A percentile compares a stretch with the other conserved stretches of the same genome.
Conservation (phyloP, 306 rosid species). For the Glycyrrhiza uralensis region DNA sequence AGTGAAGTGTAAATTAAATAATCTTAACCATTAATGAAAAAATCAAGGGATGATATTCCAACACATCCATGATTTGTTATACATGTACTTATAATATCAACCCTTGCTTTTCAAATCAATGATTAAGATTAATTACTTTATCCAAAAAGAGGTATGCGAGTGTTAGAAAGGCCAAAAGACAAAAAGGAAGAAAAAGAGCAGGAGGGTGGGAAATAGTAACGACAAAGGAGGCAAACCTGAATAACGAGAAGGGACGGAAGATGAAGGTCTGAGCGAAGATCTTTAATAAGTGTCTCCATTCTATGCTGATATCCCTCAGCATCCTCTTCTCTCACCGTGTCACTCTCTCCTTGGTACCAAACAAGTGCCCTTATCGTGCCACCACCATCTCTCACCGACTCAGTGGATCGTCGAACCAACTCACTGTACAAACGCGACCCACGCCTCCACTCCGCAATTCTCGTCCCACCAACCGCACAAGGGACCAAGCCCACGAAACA, state of each 20-base stretch:
- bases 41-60: too few relatives aligned
- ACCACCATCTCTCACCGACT: conserved; percentile 25
- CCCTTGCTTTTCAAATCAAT: too few relatives aligned
- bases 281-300: conserved; percentile 37
- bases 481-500: conserved; percentile 59
- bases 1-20: too few relatives aligned
- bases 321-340: conserved; percentile 43
- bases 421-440: conserved; percentile 41
- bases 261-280: conserved; percentile 40
- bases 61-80: too few relatives aligned
- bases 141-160: background rate
- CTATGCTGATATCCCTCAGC: conserved; percentile 35
- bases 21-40: too few relatives aligned
- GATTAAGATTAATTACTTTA: too few relatives aligned
- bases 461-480: conserved; percentile 62
- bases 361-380: conserved; percentile 38
- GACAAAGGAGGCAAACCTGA: conserved; percentile 46
- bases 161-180: background rate
- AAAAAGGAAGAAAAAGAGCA: background rate
- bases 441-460: conserved; percentile 41
- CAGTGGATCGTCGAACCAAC: conserved; percentile 33
- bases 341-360: conserved; percentile 75
- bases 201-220: too few relatives aligned
- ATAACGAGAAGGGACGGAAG: conserved; percentile 50
- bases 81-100: too few relatives aligned